Conservation (phyloP, 495 filamentous ascomycete genomes). For the Penicillium soppii region DNA sequence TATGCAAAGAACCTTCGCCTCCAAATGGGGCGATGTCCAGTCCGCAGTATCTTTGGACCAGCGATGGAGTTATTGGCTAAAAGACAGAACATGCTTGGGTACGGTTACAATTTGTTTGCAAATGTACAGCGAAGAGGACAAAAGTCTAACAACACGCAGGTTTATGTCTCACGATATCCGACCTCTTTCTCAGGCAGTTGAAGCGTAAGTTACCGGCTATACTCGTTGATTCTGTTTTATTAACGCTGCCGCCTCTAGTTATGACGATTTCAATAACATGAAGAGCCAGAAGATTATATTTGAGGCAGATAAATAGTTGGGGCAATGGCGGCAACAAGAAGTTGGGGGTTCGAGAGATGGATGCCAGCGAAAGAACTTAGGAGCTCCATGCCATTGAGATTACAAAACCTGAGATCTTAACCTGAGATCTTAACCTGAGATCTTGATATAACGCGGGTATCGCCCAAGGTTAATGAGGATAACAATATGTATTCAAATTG, state of each 20-base stretch:
- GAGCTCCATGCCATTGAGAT: too few relatives aligned
- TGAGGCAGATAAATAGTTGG: conserved; percentile 28
- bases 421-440: too few relatives aligned
- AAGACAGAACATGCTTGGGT: conserved; percentile 25
- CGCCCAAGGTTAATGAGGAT: too few relatives aligned
- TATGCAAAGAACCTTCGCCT: conserved; percentile 87
- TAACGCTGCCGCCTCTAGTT: conserved; percentile 12
- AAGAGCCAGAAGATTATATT: conserved; percentile 38
- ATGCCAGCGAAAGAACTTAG: too few relatives aligned
- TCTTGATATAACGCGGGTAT: too few relatives aligned
- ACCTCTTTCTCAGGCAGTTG: conserved; percentile 34
- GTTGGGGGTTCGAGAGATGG: too few relatives aligned
- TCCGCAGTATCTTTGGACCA: conserved; percentile 53
- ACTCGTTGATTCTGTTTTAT: background rate
- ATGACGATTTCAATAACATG: conserved; percentile 40
- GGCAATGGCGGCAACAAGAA: too few relatives aligned
- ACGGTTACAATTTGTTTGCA: too few relatives aligned
- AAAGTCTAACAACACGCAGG: conserved; percentile 23
- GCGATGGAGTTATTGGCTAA: conserved; percentile 69
- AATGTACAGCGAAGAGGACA: too few relatives aligned
- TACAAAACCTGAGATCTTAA: too few relatives aligned
- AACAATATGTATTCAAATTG: too few relatives aligned
- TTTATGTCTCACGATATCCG: conserved; percentile 40
- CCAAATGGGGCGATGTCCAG: conserved; percentile 91
- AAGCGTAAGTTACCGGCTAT: conserved; percentile 26